Evolutionary conservation across 2,329 filamentous ascomycete genomes (phyloP).

Genomic region (Pezizomycotina sp.): DNA sequence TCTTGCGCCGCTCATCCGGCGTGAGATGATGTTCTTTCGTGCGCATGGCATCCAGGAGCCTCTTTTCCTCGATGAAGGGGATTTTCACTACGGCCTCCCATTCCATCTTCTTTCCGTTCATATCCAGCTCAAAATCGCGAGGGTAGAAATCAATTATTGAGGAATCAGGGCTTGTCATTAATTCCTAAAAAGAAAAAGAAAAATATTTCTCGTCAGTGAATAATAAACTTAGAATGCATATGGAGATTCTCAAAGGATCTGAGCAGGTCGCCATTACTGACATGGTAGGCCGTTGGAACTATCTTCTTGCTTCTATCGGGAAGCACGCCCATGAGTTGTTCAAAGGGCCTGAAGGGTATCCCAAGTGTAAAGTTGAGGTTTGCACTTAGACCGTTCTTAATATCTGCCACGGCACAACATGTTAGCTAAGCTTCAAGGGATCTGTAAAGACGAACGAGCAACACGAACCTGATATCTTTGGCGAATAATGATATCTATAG

Average conservation of each 20-base stretch:
- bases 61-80: constrained; percentile 88
- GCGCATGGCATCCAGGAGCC: constrained; percentile 70
- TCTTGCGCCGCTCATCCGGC: constrained; percentile 57
- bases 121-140: constrained; percentile 88
- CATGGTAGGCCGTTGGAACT: constrained; percentile 43
- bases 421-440: background rate
- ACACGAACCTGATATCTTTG: constrained; percentile 65
- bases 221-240: background rate
- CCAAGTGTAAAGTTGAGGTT: constrained; percentile 86
- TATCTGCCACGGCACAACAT: constrained; percentile 43
- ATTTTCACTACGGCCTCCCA: constrained; percentile 99
- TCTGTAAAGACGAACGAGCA: background rate
- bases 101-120: constrained; percentile 99
- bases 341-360: constrained; percentile 84
- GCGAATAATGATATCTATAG: constrained; percentile 90
- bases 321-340: constrained; percentile 95
- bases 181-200: constrained; percentile 74
- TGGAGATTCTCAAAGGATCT: constrained; percentile 4
- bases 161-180: constrained; percentile 82
- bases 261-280: constrained; percentile 5
- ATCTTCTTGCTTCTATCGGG: constrained; percentile 96
- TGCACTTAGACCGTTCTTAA: constrained; percentile 70
- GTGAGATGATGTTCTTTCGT: constrained; percentile 65
- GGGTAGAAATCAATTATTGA: constrained; percentile 98
- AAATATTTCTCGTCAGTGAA: constrained; percentile 29